Base-by-base conservation (phyloP, 345 rosid genomes). In the Eucalyptus tenuipes region DNA sequence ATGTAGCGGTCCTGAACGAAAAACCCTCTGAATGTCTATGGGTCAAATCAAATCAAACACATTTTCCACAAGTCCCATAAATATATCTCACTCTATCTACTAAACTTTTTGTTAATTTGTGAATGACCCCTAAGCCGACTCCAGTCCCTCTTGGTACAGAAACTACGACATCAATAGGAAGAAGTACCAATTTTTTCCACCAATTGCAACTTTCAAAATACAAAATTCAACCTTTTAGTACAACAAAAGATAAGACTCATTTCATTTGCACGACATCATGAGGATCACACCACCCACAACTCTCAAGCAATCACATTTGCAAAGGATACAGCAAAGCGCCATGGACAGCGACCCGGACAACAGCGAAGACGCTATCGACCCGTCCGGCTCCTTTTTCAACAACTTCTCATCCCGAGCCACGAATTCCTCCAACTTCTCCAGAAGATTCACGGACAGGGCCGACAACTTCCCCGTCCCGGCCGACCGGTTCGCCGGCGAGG, bases 271-370 rank as follows among this genome's bases (percentile, higher is more conserved):
- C 24, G 22, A 59, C 81, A 49, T 68, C 45, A 64, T 52, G 10
- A 40, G 59, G 64, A 42, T 2, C 57, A 80, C 57, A 50, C 85
- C 25, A 82, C 49, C 57, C 84, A 84, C 12, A 33, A 48, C 37
- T 90, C 10, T 12, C 17, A 87, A 90, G 87, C 6, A 86, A 18
- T 75, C 53, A 9, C 79, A n/a, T 49, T 40, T 13, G 80, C 48
- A 22, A 87, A 95, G 98, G 99, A 97, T 97, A 97, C 99, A 96
- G 88, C 99, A 96, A 90, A 96, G 98, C 89, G 99, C 98, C 98
- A 96, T 96, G 68, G 99, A 97, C 89, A 96, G 92, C 68, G 99
- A 94, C 45, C 98, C 99, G 4, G 99, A 96, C 86, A 96, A 93
- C 89, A 97, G 91, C 22, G 98, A 96, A 89, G 95, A 95, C 52